These are phyloP conservation scores for Yamadazyma pseudoaaseri DNA, from an alignment of 1,139 yeast genomes.

Conservation along the genomic window DNA sequence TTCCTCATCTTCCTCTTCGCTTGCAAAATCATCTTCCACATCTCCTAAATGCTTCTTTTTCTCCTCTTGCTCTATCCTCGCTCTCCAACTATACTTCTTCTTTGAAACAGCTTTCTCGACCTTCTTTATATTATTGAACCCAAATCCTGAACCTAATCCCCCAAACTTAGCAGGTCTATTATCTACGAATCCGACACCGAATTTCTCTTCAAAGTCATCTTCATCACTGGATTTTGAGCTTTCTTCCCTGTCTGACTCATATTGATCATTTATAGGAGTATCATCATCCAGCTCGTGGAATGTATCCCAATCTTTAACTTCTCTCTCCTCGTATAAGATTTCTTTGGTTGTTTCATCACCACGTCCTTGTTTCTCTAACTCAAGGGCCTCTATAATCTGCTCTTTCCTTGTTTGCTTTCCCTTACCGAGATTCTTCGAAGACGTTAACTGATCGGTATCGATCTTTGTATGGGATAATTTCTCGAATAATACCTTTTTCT, in stretches of 20 bases:
- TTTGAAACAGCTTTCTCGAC: conserved; percentile 22
- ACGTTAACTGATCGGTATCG: conserved; percentile 66
- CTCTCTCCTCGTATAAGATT: conserved; percentile 68
- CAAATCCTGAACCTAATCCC: conserved; percentile 65
- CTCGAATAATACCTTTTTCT: conserved; percentile 72
- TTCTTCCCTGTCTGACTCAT: background rate
- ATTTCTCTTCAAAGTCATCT: conserved; percentile 9
- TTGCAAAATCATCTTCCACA: conserved; percentile 40
- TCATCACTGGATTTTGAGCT: conserved; percentile 3
- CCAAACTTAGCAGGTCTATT: conserved; percentile 65
- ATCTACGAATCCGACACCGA: conserved; percentile 61
- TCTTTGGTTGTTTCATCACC: conserved; percentile 63
- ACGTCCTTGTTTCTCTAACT: conserved; percentile 70
- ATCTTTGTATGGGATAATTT: conserved; percentile 71
- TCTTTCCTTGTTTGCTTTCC: conserved; percentile 74
- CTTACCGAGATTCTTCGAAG: conserved; percentile 75
- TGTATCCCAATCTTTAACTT: conserved; percentile 63
- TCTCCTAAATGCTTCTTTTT: conserved; percentile 32
- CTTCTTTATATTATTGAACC: conserved; percentile 58
- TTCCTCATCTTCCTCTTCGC: conserved; percentile 21
- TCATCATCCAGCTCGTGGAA: conserved; percentile 8
- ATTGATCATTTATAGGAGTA: conserved; percentile 1
- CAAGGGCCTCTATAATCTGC: conserved; percentile 71
- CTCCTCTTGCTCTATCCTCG: conserved; percentile 36
- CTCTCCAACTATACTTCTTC: conserved; percentile 45